Percentiles rank a stretch among this genome's conserved stretches.
Evolutionary conservation across 2,329 filamentous ascomycete species (phyloP).

Genomic region (Penicillium sclerotigenum): DNA sequence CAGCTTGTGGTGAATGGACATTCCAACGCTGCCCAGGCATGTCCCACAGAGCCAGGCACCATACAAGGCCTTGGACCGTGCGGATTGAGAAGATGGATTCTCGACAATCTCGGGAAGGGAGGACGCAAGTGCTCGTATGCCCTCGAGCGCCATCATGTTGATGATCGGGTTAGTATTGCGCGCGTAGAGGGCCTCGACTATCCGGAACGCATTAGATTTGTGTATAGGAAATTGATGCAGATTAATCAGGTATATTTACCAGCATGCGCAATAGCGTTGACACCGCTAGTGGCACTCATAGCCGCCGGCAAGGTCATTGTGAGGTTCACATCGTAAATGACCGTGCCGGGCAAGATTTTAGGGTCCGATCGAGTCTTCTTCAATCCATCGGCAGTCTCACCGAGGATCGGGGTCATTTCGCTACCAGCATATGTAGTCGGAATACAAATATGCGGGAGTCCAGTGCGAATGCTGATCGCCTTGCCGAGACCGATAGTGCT

Average conservation of each 20-base stretch:
- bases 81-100: constrained; percentile 45
- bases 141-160: constrained; percentile 57
- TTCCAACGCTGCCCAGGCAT: constrained; percentile 58
- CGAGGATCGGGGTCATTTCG: constrained; percentile 64
- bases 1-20: constrained; percentile 66
- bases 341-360: constrained; percentile 58
- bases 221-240: too few species aligned
- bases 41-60: constrained; percentile 64
- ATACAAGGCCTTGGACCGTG: constrained; percentile 56
- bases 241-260: constrained; percentile 31
- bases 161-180: constrained; percentile 61
- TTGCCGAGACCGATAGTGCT: constrained; percentile 63
- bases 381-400: constrained; percentile 57
- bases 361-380: constrained; percentile 59
- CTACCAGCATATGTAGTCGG: constrained; percentile 62
- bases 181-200: constrained; percentile 62
- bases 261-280: constrained; percentile 65
- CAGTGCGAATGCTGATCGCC: constrained; percentile 53
- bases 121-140: constrained; percentile 52
- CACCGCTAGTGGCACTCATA: constrained; percentile 57
- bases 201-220: background rate
- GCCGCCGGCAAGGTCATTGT: constrained; percentile 56
- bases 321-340: constrained; percentile 64
- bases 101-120: constrained; percentile 54
- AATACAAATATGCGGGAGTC: constrained; percentile 57